Base-by-base conservation (phyloP, 371 early-diverging fungal species). In the Rhizopus sp. region DNA sequence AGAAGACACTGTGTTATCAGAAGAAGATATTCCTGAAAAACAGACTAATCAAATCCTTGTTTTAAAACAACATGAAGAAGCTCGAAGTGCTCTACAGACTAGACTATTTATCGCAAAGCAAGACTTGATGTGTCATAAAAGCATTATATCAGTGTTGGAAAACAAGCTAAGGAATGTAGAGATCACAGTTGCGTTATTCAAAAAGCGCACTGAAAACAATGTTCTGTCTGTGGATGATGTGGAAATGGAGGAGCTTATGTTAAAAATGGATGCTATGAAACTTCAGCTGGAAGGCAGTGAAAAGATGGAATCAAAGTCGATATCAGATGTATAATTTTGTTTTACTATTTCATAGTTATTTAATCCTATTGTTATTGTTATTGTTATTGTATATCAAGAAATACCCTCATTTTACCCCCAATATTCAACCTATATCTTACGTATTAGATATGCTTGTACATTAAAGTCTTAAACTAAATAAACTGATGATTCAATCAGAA, bases 201-300 rank as follows among this genome's bases (percentile, higher is more conserved):
- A 54, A 31, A 54, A 56, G 15, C 61, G 52, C 4, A 57, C 57
- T 5, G 60, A 60, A 38, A 48, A 53, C 8, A 50, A 35, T 3
- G 15, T 2, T 9, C 0, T 31, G 1, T 41, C 62, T 31, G 66
- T 65, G 6, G 57, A 60, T 1, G 66, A 66, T 41, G 45, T 53
- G 13, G 66, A 66, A 31, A 66, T 66, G 8, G 66, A 66, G 15
- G 61, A 66, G 9, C 17, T 66, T 8, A 61, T 60, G 62, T 32
- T 41, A 8, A 66, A 61, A 54, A 66, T 66, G 66, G 66, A 66
- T 46, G 66, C 66, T 6, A 66, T 66, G 66, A 57, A 61, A 23
- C 53, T 66, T 29, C 61, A 61, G 37, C 13, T 66, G 13, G 66
- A 61, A 51, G 40, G 37, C n/a, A 64, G 33, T 16, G 59, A 64